Conservation (phyloP, 2,329 filamentous ascomycete species). For the Fusarium sp. region DNA sequence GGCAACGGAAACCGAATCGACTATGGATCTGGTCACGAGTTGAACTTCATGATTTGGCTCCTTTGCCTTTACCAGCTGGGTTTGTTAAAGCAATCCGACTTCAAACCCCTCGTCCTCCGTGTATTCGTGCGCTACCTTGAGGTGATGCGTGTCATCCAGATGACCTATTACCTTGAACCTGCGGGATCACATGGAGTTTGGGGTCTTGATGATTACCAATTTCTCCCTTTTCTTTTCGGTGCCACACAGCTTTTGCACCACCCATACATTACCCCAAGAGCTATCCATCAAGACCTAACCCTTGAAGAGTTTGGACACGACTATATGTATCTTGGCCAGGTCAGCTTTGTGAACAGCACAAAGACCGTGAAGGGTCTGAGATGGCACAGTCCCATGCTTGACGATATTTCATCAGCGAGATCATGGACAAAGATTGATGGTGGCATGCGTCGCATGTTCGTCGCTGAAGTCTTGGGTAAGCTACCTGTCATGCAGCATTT, state of each 20-base stretch:
- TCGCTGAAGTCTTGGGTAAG: conserved; percentile 91
- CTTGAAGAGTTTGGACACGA: conserved; percentile 87
- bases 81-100: conserved; percentile 72
- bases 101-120: conserved; percentile 78
- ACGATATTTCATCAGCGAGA: conserved; percentile 93
- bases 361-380: conserved; percentile 95
- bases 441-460: conserved; percentile 97
- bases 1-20: conserved; percentile 90
- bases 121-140: conserved; percentile 86
- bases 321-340: conserved; percentile 92
- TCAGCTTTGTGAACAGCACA: conserved; percentile 93
- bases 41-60: conserved; percentile 97
- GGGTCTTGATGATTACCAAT: conserved; percentile 98
- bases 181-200: conserved; percentile 97
- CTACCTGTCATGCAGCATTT: conserved; percentile 99
- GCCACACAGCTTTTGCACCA: conserved; percentile 90
- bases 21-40: conserved; percentile 96
- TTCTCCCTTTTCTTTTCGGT: conserved; percentile 94
- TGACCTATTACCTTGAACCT: conserved; percentile 95
- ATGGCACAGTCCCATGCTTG: conserved; percentile 98
- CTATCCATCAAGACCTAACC: conserved; percentile 87
- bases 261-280: conserved; percentile 79
- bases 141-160: conserved; percentile 89
- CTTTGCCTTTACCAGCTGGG: conserved; percentile 89
- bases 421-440: conserved; percentile 92